phyloP scores from a whole-genome alignment of 768 basidiomycete species.

The Sporobolomyces pararoseus region DNA sequence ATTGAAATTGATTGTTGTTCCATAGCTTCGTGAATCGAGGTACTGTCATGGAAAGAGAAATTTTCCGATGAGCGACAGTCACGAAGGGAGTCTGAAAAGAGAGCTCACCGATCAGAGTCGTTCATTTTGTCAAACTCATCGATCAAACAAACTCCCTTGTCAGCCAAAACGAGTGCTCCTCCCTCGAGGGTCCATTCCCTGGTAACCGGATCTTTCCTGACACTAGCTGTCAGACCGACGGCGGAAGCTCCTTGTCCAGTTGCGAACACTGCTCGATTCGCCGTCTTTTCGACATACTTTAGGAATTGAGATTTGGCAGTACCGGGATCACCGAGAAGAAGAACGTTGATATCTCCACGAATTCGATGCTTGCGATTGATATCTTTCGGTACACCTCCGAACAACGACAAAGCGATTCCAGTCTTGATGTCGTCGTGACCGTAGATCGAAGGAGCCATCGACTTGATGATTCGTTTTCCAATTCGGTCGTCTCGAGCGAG shows the following conservation, averaged over 20 bases:
- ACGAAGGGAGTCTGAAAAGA: neutral
- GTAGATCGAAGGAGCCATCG: constrained; percentile 97
- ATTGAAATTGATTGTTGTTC: constrained; percentile 99
- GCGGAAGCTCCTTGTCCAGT: constrained; percentile 98
- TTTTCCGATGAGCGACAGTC: neutral
- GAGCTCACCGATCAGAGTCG: constrained; percentile 69
- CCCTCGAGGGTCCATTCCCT: constrained; percentile 98
- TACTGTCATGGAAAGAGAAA: constrained; percentile 48
- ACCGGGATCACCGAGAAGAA: constrained; percentile 94
- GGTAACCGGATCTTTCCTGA: constrained; percentile 96
- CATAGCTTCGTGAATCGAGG: constrained; percentile 99
- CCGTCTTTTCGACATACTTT: constrained; percentile 98
- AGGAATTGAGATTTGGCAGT: constrained; percentile 99
- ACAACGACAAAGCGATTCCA: constrained; percentile 87
- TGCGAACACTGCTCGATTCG: constrained; percentile 93
- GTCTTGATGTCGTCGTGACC: constrained; percentile 99
- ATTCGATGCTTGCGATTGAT: constrained; percentile 94
- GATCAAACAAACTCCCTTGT: constrained; percentile 95
- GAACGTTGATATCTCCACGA: constrained; percentile 95
- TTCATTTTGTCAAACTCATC: constrained; percentile 99
- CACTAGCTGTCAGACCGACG: constrained; percentile 96
- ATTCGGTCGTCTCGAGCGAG: constrained; percentile 89
- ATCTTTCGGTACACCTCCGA: constrained; percentile 89
- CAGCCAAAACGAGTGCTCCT: constrained; percentile 94
- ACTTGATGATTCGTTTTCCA: constrained; percentile 94